A percentile compares a stretch with the other conserved stretches of the same genome.
These are phyloP conservation scores for Coemansia sp. DNA, from an alignment of 192 early-diverging fungal genomes.

Conservation along the genomic window DNA sequence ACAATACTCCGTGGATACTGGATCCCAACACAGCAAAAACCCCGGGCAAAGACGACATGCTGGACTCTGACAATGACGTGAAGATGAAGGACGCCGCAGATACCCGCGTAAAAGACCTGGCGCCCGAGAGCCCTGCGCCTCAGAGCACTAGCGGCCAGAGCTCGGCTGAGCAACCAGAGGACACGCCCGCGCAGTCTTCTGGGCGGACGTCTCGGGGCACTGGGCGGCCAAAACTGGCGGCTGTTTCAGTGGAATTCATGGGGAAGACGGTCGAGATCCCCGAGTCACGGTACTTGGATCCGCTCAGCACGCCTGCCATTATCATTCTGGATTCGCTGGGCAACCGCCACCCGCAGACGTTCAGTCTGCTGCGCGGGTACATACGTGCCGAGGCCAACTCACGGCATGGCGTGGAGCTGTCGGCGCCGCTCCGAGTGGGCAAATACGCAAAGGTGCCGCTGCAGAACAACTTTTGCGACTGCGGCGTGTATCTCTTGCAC, in stretches of 20 bases:
- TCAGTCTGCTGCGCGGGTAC: constrained; percentile 45
- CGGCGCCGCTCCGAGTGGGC: constrained; percentile 16
- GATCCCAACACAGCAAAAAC: no score
- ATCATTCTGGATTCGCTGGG: constrained; percentile 45
- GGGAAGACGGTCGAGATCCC: constrained; percentile 5
- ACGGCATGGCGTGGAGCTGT: constrained; percentile 41
- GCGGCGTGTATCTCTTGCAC: constrained; percentile 81
- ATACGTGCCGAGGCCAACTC: constrained; percentile 52
- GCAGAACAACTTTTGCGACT: constrained; percentile 79
- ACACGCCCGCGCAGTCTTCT: no score
- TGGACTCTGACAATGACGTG: neutral
- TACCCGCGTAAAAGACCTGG: no score
- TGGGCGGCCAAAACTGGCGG: neutral
- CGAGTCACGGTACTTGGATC: constrained; percentile 15
- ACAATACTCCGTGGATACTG: no score
- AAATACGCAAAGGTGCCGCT: constrained; percentile 64
- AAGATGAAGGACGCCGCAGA: constrained; percentile 27
- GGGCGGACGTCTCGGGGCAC: no score
- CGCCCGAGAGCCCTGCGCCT: no score
- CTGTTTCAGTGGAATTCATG: constrained; percentile 10
- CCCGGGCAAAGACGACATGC: no score
- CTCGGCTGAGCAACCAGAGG: no score
- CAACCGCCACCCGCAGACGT: constrained; percentile 28
- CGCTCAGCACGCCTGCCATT: constrained; percentile 16
- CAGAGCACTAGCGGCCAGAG: no score